Percentiles rank a stretch among this genome's conserved stretches.
phyloP scores from a whole-genome alignment of 306 rosid genomes.

The Glycyrrhiza uralensis region DNA sequence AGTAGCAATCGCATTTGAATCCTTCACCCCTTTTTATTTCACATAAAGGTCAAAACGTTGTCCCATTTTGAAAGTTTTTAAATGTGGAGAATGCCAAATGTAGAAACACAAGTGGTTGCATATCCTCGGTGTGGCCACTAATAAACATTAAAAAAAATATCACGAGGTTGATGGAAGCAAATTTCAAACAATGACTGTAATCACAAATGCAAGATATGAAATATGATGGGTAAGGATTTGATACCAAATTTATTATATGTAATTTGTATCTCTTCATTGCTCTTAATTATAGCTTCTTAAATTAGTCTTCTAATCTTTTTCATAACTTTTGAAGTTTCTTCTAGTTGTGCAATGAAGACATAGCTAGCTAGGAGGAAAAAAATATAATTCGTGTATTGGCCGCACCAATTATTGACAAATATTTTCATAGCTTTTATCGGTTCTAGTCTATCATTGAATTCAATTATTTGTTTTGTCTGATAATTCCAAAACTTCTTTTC shows the following conservation, averaged over 20 bases:
- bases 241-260: constrained; percentile 37
- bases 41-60: constrained; percentile 32
- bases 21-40: constrained; percentile 25
- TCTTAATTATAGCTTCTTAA: constrained; percentile 31
- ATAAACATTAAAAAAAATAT: constrained; percentile 26
- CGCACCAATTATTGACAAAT: constrained; percentile 46
- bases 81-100: constrained; percentile 25
- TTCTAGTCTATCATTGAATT: constrained; percentile 43
- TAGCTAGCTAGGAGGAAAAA: constrained; percentile 1
- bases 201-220: constrained; percentile 31
- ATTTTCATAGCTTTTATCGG: constrained; percentile 34
- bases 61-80: constrained; percentile 14
- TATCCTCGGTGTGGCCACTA: constrained; percentile 19
- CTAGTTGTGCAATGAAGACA: constrained; percentile 16
- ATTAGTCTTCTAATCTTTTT: constrained; percentile 35
- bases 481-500: constrained; percentile 44
- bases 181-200: constrained; percentile 20
- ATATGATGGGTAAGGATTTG: constrained; percentile 50
- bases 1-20: constrained; percentile 39
- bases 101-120: constrained; percentile 40
- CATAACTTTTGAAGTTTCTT: constrained; percentile 32
- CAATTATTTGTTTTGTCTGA: constrained; percentile 40
- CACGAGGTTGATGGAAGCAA: constrained; percentile 24
- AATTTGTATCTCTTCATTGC: constrained; percentile 53
- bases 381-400: background rate